Conservation (phyloP, 2,329 filamentous ascomycete genomes). For the Penicillium sp. region DNA sequence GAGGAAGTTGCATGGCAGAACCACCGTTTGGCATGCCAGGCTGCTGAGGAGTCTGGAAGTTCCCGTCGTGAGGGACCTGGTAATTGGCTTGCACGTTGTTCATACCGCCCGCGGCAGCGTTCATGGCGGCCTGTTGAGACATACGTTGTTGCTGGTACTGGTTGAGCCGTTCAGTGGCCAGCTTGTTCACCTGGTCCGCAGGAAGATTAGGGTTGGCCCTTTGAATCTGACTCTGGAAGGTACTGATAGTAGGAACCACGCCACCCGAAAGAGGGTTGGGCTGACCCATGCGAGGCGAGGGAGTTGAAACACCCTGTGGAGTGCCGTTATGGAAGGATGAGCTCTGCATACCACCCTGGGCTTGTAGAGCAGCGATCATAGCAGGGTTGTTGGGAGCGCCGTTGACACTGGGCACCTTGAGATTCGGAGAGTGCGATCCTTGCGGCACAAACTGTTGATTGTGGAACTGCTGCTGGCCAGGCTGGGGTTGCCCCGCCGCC, state of each 20-base stretch:
- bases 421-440: conserved; percentile 53
- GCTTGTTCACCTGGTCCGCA: conserved; percentile 59
- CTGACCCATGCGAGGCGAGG: conserved; percentile 56
- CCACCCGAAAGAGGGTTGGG: conserved; percentile 59
- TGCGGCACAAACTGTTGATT: conserved; percentile 49
- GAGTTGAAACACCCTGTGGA: conserved; percentile 49
- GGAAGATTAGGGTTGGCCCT: conserved; percentile 58
- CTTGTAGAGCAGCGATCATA: conserved; percentile 54
- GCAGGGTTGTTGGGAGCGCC: conserved; percentile 49
- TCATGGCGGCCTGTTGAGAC: conserved; percentile 58
- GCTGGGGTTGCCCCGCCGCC: conserved; percentile 42
- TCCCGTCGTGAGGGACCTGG: conserved; percentile 48
- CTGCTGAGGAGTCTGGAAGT: conserved; percentile 44
- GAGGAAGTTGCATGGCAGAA: conserved; percentile 52
- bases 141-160: conserved; percentile 55
- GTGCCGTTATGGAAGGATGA: conserved; percentile 50
- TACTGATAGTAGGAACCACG: conserved; percentile 61
- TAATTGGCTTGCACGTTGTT: conserved; percentile 49
- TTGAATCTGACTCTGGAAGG: conserved; percentile 60
- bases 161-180: conserved; percentile 59
- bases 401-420: conserved; percentile 51
- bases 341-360: conserved; percentile 50
- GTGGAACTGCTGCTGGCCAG: conserved; percentile 46
- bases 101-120: conserved; percentile 57
- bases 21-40: conserved; percentile 42